Base-by-base conservation (phyloP, 2,329 filamentous ascomycete genomes). In the Ascochyta lentis region DNA sequence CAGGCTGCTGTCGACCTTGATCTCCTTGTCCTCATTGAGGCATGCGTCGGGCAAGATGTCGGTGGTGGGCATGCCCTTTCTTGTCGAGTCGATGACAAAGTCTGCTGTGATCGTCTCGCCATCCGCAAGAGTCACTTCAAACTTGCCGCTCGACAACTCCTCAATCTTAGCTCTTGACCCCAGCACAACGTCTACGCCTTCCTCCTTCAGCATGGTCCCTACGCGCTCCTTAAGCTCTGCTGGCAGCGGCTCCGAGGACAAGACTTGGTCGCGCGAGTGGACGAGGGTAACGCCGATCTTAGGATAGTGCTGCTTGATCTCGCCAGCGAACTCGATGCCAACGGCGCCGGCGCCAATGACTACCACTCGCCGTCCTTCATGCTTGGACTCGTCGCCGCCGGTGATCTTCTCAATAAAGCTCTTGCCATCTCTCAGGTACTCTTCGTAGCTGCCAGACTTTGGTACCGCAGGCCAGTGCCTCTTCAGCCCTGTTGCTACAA, bases 331-430 rank as follows among this genome's bases (percentile, higher is more conserved):
- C 72, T 94, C 90, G 50, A 93, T 87, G 8, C 91, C 91, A 1
- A 93, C 90, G 6, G 90, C 91, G 45, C 89, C 86, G 60, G 90
- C 90, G 16, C 90, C 90, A n/a, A 94, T 86, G 22, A 94, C 81
- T 0, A 90, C 83, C 1, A 92, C 84, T 0, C 84, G 86, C 35
- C 72, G 58, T 7, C 69, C 68, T 23, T 67, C 60, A 23, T 68
- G 64, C 34, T 63, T 65, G 6, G 61, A 49, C n/a, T 59, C 45
- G 15, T 71, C 67, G 3, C 64, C 63, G 10, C 71, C 71, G 19
- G 70, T 72, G 26, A 74, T 73, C 54, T 71, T 70, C 19, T 82
- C 75, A 61, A 90, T 85, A 59, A 91, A 87, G 9, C 80, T 77
- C 43, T 80, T 79, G 0, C 83, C 81, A 67, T 92, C 89, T 40